These are phyloP conservation scores for Thalassiosira hispida DNA, from an alignment of 352 stramenopile genomes.

Conservation along the genomic window DNA sequence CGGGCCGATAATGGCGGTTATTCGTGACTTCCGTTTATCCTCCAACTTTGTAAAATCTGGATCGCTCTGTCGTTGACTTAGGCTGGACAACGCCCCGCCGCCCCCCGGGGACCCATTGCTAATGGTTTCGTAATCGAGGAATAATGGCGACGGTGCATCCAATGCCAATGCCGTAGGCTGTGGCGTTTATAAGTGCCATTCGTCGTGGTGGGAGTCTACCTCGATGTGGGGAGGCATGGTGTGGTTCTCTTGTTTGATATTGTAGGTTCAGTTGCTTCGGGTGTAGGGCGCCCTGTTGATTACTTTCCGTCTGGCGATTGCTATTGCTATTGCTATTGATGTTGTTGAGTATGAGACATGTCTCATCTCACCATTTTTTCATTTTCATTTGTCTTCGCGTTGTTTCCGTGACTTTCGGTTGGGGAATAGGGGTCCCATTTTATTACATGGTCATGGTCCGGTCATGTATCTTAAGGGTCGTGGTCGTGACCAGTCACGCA, in stretches of 20 bases:
- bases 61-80: slow-evolving; percentile 28
- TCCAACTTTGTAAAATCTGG: slow-evolving; percentile 25
- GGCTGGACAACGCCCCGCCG: background rate
- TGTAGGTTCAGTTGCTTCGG: background rate
- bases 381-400: too few relatives aligned
- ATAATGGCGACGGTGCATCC: slow-evolving; percentile 27
- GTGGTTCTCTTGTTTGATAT: too few relatives aligned
- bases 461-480: too few relatives aligned
- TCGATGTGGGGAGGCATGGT: slow-evolving; percentile 36
- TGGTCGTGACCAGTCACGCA: too few relatives aligned
- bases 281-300: too few relatives aligned
- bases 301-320: too few relatives aligned
- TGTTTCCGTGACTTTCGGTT: too few relatives aligned
- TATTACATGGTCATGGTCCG: too few relatives aligned
- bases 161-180: background rate
- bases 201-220: slow-evolving; percentile 1
- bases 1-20: slow-evolving; percentile 29
- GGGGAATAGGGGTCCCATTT: too few relatives aligned
- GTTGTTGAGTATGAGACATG: too few relatives aligned
- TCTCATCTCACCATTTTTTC: too few relatives aligned
- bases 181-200: slow-evolving; percentile 1
- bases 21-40: slow-evolving; percentile 13
- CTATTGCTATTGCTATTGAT: too few relatives aligned
- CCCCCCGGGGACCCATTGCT: background rate
- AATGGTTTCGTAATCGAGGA: slow-evolving; percentile 23